phyloP scores from a whole-genome alignment of 768 basidiomycete species.

The Baorangia bicolor region DNA sequence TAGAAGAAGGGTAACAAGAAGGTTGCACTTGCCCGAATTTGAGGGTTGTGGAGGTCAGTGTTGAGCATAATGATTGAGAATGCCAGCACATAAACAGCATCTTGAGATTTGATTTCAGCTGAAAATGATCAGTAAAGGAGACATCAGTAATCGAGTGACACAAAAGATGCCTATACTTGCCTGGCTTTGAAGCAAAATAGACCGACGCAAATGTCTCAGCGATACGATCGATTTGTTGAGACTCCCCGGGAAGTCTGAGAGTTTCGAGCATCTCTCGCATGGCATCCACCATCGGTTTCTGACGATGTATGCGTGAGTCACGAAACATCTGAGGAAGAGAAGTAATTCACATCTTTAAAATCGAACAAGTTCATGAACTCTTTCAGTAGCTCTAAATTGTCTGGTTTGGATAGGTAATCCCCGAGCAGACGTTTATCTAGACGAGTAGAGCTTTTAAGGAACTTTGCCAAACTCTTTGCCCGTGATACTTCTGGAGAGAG shows the following conservation, averaged over 20 bases:
- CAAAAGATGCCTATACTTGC: constrained; percentile 36
- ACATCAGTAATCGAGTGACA: neutral
- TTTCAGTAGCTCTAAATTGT: constrained; percentile 80
- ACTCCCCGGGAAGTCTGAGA: constrained; percentile 92
- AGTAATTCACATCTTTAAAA: constrained; percentile 73
- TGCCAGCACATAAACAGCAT: constrained; percentile 90
- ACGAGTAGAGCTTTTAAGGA: constrained; percentile 79
- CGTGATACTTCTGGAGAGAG: constrained; percentile 55
- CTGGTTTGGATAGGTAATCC: constrained; percentile 88
- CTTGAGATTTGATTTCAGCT: constrained; percentile 90
- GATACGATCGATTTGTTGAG: constrained; percentile 91
- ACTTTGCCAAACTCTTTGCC: constrained; percentile 71
- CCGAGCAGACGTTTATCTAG: constrained; percentile 93
- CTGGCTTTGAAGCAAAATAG: constrained; percentile 84
- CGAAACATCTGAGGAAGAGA: neutral
- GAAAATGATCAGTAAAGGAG: neutral
- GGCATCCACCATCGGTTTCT: constrained; percentile 96
- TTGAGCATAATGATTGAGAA: constrained; percentile 98
- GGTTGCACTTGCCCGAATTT: constrained; percentile 65
- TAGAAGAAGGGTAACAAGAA: neutral
- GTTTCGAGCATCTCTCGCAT: constrained; percentile 92
- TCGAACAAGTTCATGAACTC: constrained; percentile 89
- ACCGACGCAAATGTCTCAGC: constrained; percentile 92
- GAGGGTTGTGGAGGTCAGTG: constrained; percentile 94
- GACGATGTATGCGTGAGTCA: constrained; percentile 5